phyloP scores from a whole-genome alignment of 441 rosid species.

The Bocquillonia castaneifolia region DNA sequence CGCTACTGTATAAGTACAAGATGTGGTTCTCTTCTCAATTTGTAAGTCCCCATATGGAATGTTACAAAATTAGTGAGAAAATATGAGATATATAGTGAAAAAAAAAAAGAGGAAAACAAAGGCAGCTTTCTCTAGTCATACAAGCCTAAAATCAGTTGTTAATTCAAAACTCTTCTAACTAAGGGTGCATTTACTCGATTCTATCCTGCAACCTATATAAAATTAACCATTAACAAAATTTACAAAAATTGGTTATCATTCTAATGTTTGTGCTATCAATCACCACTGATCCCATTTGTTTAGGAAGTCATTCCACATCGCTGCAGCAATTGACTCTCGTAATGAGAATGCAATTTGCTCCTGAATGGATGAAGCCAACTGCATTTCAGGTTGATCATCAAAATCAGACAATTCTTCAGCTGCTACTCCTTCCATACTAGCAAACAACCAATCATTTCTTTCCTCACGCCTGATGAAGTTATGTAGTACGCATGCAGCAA shows the following conservation, averaged over 20 bases:
- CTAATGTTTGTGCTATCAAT: conserved; percentile 2
- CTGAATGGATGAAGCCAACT: conserved; percentile 44
- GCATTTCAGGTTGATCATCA: conserved; percentile 54
- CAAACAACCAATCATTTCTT: conserved; percentile 68
- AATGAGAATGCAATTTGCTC: conserved; percentile 47
- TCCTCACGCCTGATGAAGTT: conserved; percentile 61
- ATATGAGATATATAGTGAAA: no score
- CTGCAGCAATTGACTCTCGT: conserved; percentile 55
- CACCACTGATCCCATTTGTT: conserved; percentile 79
- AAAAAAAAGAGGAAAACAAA: no score
- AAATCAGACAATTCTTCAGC: conserved; percentile 41
- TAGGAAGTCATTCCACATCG: conserved; percentile 79
- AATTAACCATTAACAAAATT: neutral
- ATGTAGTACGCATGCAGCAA: conserved; percentile 71
- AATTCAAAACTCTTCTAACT: no score
- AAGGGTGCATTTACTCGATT: neutral
- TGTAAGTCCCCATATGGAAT: no score
- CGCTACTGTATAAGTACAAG: no score
- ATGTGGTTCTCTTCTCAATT: no score
- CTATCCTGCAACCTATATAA: neutral
- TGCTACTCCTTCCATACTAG: conserved; percentile 31
- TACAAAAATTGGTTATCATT: neutral
- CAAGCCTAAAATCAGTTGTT: no score
- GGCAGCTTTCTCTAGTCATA: no score
- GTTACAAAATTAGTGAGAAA: no score